These are phyloP conservation scores for Cucumis melo DNA, from an alignment of 306 rosid genomes.

Conservation along the genomic window DNA sequence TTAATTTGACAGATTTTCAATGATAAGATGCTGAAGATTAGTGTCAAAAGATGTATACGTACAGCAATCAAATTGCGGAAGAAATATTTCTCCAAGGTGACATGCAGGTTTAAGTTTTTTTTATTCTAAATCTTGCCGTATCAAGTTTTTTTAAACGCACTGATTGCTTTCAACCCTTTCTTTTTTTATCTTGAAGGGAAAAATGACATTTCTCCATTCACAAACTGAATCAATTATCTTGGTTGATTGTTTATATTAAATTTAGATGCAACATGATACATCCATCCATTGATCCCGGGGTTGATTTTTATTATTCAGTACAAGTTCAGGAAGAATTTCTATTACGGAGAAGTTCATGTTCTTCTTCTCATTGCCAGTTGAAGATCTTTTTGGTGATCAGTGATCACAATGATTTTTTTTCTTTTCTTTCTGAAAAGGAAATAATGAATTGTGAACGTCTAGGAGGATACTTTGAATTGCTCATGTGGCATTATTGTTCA, in stretches of 20 bases:
- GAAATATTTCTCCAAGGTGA: slow-evolving; percentile 76
- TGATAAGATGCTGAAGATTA: slow-evolving; percentile 69
- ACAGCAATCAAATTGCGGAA: slow-evolving; percentile 71
- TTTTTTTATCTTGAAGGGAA: not conserved
- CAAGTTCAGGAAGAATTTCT: not conserved
- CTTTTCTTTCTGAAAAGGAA: too few relatives aligned
- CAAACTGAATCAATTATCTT: not conserved
- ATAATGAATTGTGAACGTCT: not conserved
- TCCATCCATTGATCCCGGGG: not conserved
- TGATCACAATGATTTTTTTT: not conserved
- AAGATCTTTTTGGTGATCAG: not conserved
- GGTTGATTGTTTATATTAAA: not conserved
- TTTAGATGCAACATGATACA: not conserved
- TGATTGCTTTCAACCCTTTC: slow-evolving; percentile 7
- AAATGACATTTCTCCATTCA: slow-evolving; percentile 1
- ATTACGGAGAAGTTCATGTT: not conserved
- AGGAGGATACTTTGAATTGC: not conserved
- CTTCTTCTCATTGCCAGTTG: not conserved
- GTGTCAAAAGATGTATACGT: slow-evolving; percentile 61
- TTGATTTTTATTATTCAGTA: not conserved
- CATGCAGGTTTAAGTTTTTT: slow-evolving; percentile 11
- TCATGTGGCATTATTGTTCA: not conserved
- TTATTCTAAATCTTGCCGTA: not conserved
- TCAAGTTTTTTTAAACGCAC: not conserved
- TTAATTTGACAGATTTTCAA: slow-evolving; percentile 50